Conservation (phyloP, 2,329 filamentous ascomycete species). For the Bipolaris oryzae region DNA sequence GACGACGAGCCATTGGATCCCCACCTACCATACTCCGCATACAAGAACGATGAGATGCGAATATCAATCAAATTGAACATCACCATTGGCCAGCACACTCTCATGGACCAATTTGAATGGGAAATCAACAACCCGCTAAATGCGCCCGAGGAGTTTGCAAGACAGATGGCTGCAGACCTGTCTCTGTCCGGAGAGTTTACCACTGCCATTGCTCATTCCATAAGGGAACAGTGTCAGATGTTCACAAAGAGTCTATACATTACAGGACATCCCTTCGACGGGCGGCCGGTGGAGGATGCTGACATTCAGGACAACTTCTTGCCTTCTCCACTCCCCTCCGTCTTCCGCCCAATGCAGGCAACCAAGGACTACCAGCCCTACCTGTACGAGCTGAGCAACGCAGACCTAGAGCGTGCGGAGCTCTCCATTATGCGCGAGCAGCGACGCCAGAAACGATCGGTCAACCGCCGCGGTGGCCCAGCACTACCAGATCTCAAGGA, state of each 20-base stretch:
- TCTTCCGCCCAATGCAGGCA: slow-evolving; percentile 89
- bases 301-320: slow-evolving; percentile 87
- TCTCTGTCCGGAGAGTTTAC: slow-evolving; percentile 94
- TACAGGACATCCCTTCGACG: slow-evolving; percentile 92
- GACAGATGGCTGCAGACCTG: slow-evolving; percentile 85
- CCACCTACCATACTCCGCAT: slow-evolving; percentile 86
- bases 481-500: slow-evolving; percentile 96
- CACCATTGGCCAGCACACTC: slow-evolving; percentile 90
- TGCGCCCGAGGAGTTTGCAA: slow-evolving; percentile 91
- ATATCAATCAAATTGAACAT: slow-evolving; percentile 96
- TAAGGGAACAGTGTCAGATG: slow-evolving; percentile 92
- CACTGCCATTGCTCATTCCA: slow-evolving; percentile 96
- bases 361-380: slow-evolving; percentile 95
- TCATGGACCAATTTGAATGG: slow-evolving; percentile 99
- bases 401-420: slow-evolving; percentile 87
- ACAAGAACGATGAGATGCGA: slow-evolving; percentile 99
- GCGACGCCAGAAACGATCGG: slow-evolving; percentile 89
- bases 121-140: slow-evolving; percentile 96
- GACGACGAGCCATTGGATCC: slow-evolving; percentile 91
- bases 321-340: slow-evolving; percentile 77
- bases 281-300: slow-evolving; percentile 87
- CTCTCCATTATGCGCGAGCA: slow-evolving; percentile 93
- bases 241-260: slow-evolving; percentile 94
- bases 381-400: slow-evolving; percentile 90
- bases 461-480: slow-evolving; percentile 90